These are phyloP conservation scores for Penicillium sp. DNA, from an alignment of 2,329 filamentous ascomycete genomes.

Conservation along the genomic window DNA sequence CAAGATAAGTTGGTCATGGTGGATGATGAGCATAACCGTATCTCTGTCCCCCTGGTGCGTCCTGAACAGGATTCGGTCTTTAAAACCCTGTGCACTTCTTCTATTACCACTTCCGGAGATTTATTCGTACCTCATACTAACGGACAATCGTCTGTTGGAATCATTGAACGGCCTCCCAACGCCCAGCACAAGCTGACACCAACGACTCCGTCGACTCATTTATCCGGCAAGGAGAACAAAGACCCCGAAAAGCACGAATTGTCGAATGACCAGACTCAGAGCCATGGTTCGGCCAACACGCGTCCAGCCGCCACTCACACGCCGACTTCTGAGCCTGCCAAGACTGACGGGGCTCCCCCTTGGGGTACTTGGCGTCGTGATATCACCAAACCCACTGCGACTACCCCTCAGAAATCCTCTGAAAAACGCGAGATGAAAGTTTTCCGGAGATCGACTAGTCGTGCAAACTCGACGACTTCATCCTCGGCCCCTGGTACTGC, in stretches of 20 bases:
- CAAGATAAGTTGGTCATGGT: constrained; percentile 85
- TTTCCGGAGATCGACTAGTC: constrained; percentile 63
- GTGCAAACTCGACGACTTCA: constrained; percentile 30
- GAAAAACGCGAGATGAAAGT: constrained; percentile 77
- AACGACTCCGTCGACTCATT: constrained; percentile 23
- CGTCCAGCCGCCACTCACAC: constrained; percentile 9
- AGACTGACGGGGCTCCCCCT: constrained; percentile 38
- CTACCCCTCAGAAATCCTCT: constrained; percentile 18
- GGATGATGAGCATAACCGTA: constrained; percentile 78
- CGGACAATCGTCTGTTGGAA: constrained; percentile 28
- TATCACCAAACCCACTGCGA: constrained; percentile 27
- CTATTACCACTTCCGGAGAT: constrained; percentile 12
- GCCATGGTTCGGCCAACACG: constrained; percentile 7
- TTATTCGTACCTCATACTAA: constrained; percentile 14
- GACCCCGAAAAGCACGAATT: constrained; percentile 20
- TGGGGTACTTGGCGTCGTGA: constrained; percentile 68
- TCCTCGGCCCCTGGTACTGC: constrained; percentile 14
- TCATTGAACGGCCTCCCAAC: constrained; percentile 33
- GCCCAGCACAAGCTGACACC: constrained; percentile 28
- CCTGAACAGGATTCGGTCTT: constrained; percentile 83
- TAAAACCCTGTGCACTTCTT: constrained; percentile 66
- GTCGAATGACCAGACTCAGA: constrained; percentile 5
- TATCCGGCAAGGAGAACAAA: constrained; percentile 25
- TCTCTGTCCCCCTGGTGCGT: constrained; percentile 86
- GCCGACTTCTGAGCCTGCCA: constrained; percentile 21